Evolutionary conservation across 106 monocot genomes (phyloP).

Genomic region (Acanthochlamys bracteata): DNA sequence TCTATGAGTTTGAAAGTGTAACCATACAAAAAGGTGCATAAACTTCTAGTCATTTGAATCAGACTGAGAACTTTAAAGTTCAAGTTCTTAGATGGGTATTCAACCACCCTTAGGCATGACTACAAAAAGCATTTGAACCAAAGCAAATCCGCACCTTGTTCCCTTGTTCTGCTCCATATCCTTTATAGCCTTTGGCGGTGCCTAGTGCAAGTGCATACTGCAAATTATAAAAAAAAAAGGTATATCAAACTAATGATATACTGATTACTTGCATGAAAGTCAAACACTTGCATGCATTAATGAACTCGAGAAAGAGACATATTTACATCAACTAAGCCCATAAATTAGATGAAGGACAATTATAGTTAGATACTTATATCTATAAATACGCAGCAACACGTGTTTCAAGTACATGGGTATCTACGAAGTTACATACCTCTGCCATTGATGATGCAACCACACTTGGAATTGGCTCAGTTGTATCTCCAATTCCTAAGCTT

Average conservation of each 20-base stretch:
- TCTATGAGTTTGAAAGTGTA: no score
- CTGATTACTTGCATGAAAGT: background rate
- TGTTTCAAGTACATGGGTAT: background rate
- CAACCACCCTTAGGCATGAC: background rate
- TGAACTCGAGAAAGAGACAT: background rate
- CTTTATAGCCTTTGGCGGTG: slow-evolving; percentile 67
- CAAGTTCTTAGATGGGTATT: no score
- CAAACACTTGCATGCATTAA: no score
- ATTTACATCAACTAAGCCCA: no score
- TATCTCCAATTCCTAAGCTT: slow-evolving; percentile 80
- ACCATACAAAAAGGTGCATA: no score
- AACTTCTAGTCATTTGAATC: no score
- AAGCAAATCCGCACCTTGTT: slow-evolving; percentile 35
- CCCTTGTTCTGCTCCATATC: slow-evolving; percentile 89
- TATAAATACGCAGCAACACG: no score
- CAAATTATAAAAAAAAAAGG: slow-evolving; percentile 7
- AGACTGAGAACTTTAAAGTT: no score
- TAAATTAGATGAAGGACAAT: no score
- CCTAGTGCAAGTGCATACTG: slow-evolving; percentile 66
- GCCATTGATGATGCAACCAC: slow-evolving; percentile 68
- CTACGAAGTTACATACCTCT: slow-evolving; percentile 27
- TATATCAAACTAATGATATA: background rate
- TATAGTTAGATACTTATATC: no score
- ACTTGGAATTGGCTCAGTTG: slow-evolving; percentile 71
- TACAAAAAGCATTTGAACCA: background rate